Conservation (phyloP, 352 stramenopile species). For the Elongisporangium undulatum region DNA sequence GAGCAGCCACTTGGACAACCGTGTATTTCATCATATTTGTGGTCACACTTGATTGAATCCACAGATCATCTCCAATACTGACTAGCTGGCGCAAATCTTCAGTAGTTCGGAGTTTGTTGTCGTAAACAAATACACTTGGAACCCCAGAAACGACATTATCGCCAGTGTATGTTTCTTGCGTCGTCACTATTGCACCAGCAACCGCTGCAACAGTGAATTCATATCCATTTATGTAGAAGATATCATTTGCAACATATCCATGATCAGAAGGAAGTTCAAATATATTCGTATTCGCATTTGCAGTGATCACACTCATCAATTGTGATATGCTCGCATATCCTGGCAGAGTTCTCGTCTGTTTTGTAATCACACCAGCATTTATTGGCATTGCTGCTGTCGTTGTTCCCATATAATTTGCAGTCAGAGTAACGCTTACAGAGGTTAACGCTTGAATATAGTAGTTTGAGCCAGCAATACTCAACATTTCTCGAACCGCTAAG, state of each 20-base stretch:
- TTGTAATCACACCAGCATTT: constrained; percentile 47
- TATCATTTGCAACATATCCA: constrained; percentile 16
- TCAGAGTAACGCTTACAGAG: constrained; percentile 38
- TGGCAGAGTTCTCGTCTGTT: constrained; percentile 36
- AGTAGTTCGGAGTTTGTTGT: constrained; percentile 63
- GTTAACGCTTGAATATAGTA: constrained; percentile 49
- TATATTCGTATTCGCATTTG: constrained; percentile 12
- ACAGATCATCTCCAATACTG: constrained; percentile 35
- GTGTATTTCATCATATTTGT: constrained; percentile 49
- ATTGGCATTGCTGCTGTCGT: constrained; percentile 16
- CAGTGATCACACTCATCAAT: constrained; percentile 43
- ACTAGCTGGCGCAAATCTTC: constrained; percentile 40
- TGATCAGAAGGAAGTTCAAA: constrained; percentile 47
- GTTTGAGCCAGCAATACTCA: constrained; percentile 22
- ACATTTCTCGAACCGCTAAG: constrained; percentile 51
- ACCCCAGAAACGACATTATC: constrained; percentile 20
- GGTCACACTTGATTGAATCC: constrained; percentile 29
- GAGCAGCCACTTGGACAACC: constrained; percentile 15
- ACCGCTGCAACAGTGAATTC: constrained; percentile 32
- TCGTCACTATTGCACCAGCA: constrained; percentile 23
- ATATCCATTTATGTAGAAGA: constrained; percentile 35
- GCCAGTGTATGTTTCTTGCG: constrained; percentile 22
- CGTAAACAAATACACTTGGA: constrained; percentile 44
- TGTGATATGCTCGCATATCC: constrained; percentile 39
- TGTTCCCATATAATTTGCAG: constrained; percentile 8